Percentiles rank a stretch among this genome's conserved stretches.
These are phyloP conservation scores for Malania oleifera DNA, from an alignment of 164 flowering plant genomes.

Conservation along the genomic window DNA sequence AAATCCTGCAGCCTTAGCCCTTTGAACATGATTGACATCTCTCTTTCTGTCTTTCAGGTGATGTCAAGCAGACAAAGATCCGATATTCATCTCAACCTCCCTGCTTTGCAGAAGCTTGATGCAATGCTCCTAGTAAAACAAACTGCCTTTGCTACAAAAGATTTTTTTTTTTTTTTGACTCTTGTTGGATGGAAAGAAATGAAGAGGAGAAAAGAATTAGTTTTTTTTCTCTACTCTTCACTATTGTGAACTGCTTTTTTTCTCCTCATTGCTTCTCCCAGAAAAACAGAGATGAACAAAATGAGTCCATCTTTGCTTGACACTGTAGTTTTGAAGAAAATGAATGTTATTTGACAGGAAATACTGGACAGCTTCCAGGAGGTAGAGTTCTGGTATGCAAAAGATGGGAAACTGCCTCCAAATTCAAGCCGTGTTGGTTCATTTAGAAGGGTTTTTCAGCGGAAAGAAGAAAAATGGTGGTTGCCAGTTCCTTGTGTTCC, in stretches of 20 bases:
- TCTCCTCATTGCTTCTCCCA: too few species aligned
- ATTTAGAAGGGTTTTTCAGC: slow-evolving; percentile 45
- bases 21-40: slow-evolving; percentile 7
- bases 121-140: slow-evolving; percentile 76
- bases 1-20: background rate
- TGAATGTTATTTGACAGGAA: slow-evolving; percentile 41
- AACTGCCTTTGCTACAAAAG: background rate
- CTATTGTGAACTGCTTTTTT: too few species aligned
- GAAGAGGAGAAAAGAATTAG: too few species aligned
- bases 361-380: slow-evolving; percentile 62
- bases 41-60: slow-evolving; percentile 38
- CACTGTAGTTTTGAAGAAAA: too few species aligned
- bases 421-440: slow-evolving; percentile 52
- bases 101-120: slow-evolving; percentile 84
- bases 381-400: slow-evolving; percentile 70
- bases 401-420: slow-evolving; percentile 52
- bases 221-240: too few species aligned
- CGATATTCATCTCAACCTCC: slow-evolving; percentile 83
- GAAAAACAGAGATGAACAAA: too few species aligned
- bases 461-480: slow-evolving; percentile 98
- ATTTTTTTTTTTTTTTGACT: too few species aligned
- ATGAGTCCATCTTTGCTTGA: too few species aligned
- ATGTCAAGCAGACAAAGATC: slow-evolving; percentile 75
- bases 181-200: too few species aligned
- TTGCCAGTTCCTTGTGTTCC: slow-evolving; percentile 85